These are phyloP conservation scores for Pseudozyma sp. DNA, from an alignment of 1,284 basidiomycete species.

Conservation along the genomic window DNA sequence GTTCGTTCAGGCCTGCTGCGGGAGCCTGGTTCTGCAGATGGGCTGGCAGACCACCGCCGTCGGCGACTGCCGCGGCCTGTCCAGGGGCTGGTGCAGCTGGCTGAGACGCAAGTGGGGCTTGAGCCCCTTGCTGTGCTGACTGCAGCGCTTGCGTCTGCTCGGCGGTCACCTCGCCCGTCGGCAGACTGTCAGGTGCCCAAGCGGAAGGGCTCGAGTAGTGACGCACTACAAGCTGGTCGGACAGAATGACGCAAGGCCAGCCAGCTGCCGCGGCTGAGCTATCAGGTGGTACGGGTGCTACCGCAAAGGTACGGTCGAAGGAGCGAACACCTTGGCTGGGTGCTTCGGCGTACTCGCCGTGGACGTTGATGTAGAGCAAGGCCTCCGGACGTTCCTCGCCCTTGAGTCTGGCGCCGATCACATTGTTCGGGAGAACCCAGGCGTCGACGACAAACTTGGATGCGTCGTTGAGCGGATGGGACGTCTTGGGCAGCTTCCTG, in stretches of 20 bases:
- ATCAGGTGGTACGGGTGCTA: conserved; percentile 81
- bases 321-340: conserved; percentile 79
- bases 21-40: conserved; percentile 53
- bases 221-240: conserved; percentile 86
- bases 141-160: conserved; percentile 29
- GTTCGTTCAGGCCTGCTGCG: conserved; percentile 52
- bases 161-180: conserved; percentile 49
- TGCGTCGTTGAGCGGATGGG: conserved; percentile 76
- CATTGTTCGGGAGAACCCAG: conserved; percentile 74
- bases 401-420: conserved; percentile 54
- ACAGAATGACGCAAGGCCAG: conserved; percentile 90
- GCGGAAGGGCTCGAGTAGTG: conserved; percentile 84
- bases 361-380: conserved; percentile 82
- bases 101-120: conserved; percentile 1
- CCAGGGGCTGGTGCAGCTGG: neutral
- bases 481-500: conserved; percentile 78
- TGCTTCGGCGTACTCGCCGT: conserved; percentile 88
- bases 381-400: conserved; percentile 70
- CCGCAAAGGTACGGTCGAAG: conserved; percentile 90
- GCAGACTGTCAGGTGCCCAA: conserved; percentile 69
- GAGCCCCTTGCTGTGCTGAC: conserved; percentile 17
- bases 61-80: conserved; percentile 2
- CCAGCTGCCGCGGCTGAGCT: conserved; percentile 84
- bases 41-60: conserved; percentile 28
- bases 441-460: conserved; percentile 87